Conservation (phyloP, 345 rosid species). For the Orychophragmus violaceus region DNA sequence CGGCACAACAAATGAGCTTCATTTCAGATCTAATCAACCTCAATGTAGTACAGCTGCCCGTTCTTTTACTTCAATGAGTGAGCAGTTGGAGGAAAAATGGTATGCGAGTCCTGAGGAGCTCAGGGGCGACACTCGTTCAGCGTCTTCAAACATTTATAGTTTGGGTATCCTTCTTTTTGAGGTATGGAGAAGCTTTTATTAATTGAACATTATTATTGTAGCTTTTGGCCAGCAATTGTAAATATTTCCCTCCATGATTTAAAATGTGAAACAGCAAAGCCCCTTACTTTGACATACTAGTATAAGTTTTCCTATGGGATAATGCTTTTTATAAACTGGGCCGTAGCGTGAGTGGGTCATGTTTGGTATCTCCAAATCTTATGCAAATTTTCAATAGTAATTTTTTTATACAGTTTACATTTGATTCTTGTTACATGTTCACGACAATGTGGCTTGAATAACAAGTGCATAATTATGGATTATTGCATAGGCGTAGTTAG, state of each 20-base stretch:
- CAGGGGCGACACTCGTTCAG: slow-evolving; percentile 40
- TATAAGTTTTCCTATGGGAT: background rate
- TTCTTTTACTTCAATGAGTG: slow-evolving; percentile 32
- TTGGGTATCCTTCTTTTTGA: slow-evolving; percentile 90
- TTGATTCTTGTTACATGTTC: background rate
- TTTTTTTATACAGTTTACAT: background rate
- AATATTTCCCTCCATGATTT: background rate
- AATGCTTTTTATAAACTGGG: background rate
- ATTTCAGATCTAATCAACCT: slow-evolving; percentile 23
- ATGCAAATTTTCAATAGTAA: background rate
- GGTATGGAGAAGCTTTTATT: slow-evolving; percentile 38
- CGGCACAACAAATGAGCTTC: slow-evolving; percentile 27
- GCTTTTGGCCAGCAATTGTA: slow-evolving; percentile 5
- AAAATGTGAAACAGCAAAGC: background rate
- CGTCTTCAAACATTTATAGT: slow-evolving; percentile 71
- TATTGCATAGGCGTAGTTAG: background rate
- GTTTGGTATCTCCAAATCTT: background rate
- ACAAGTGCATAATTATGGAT: background rate
- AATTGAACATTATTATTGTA: background rate
- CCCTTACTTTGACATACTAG: background rate
- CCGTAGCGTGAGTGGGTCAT: background rate
- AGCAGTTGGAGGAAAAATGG: slow-evolving; percentile 83
- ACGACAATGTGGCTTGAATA: background rate
- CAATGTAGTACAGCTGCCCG: slow-evolving; percentile 31
- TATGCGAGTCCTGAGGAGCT: slow-evolving; percentile 81